Percentiles rank a stretch among this genome's conserved stretches.
These are phyloP conservation scores for Wickerhamiella pararugosa DNA, from an alignment of 1,139 yeast species.

Conservation along the genomic window DNA sequence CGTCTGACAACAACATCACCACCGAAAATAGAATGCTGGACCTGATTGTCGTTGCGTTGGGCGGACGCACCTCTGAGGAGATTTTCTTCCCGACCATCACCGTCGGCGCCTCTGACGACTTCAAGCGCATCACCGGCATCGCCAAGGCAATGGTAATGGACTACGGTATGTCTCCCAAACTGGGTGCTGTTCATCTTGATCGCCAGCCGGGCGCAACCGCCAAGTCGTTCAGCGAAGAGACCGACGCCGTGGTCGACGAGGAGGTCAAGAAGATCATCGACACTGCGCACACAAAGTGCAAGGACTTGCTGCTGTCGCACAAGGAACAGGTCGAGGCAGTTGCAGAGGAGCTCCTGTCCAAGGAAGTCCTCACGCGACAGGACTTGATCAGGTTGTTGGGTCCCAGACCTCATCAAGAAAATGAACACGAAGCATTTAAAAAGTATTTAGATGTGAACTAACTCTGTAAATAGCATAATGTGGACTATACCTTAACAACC, in stretches of 20 bases:
- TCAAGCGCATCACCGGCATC: constrained; percentile 83
- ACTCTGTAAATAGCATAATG: constrained; percentile 1
- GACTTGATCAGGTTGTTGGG: constrained; percentile 83
- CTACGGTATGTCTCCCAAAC: constrained; percentile 76
- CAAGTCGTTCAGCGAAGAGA: constrained; percentile 84
- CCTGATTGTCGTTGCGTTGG: constrained; percentile 90
- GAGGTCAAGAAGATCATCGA: constrained; percentile 74
- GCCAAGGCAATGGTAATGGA: constrained; percentile 86
- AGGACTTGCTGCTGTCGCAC: constrained; percentile 47
- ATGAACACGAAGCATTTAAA: constrained; percentile 76
- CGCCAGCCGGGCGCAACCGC: constrained; percentile 43
- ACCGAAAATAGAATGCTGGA: constrained; percentile 66
- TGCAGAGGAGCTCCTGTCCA: constrained; percentile 68
- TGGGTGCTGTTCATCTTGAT: constrained; percentile 74
- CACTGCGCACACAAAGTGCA: constrained; percentile 61
- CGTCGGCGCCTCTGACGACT: constrained; percentile 92
- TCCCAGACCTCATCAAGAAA: constrained; percentile 72
- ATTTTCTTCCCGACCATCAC: constrained; percentile 80
- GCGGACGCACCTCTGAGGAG: constrained; percentile 94
- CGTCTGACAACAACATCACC: constrained; percentile 77
- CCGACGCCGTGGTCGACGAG: constrained; percentile 61
- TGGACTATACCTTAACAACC: background rate
- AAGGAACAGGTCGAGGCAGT: constrained; percentile 61
- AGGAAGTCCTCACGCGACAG: constrained; percentile 78
- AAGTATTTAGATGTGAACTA: constrained; percentile 36